Evolutionary conservation across 768 basidiomycete species (phyloP), one percentile per base, ranked within the genome.

Genomic region (Chiua virens): DNA sequence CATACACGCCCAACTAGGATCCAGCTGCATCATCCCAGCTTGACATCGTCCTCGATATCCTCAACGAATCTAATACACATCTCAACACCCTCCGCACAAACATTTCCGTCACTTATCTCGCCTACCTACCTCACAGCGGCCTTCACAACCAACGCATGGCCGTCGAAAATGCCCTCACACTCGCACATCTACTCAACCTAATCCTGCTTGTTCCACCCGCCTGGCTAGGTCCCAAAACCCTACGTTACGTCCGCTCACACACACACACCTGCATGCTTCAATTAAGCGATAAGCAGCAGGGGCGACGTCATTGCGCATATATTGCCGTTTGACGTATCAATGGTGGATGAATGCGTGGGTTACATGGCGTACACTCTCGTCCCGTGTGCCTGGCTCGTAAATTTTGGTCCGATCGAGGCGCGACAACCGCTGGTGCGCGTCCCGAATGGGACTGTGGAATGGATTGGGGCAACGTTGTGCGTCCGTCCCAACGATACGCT

Each of bases 101-200:
- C n/a, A n/a, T n/a, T n/a, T n/a, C n/a, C n/a, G n/a, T n/a, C n/a
- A n/a, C n/a, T n/a, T n/a, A n/a, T n/a, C n/a, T n/a, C n/a, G n/a
- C n/a, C n/a, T n/a, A n/a, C n/a, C n/a, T 92, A 20, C 89, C 90
- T 11, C 89, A 92, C 64, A 88, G 87, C 55, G 87, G 89, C 4
- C 86, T 89, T 57, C 88, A 92, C 68, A 92, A 91, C 66, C 89
- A 92, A 70, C 84, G 89, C 30, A 90, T 93, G 56, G 85, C 87
- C 17, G 78, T 93, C 53, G 88, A 92, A 70, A 93, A 93, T 60
- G 91, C 88, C 3, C 77, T 92, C 18, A 73, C 85, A n/a, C 78
- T 92, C 45, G 77, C 90, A 2, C 74, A 70, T 52, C 64, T 86
- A 27, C 78, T 90, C 53, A 85, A 86, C 70, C 85, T 89, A 52